Evolutionary conservation across 495 filamentous ascomycete species (phyloP).

Genomic region (Xylaria scruposa): DNA sequence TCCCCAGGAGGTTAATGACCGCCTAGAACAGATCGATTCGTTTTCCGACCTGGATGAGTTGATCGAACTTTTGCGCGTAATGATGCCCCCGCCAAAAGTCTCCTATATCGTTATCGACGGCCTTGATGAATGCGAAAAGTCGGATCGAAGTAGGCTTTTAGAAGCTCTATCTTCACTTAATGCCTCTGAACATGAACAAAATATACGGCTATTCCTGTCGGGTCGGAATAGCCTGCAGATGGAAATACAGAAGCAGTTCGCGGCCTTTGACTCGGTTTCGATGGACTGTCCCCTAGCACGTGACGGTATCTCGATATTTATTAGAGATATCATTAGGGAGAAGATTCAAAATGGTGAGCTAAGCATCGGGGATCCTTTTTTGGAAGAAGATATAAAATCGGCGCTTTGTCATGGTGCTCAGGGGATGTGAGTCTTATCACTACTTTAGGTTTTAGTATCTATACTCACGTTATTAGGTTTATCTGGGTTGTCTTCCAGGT

Average conservation of each 20-base stretch:
- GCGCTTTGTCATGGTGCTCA: background rate
- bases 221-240: background rate
- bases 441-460: background rate
- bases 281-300: background rate
- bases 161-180: background rate
- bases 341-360: background rate
- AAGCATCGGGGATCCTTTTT: background rate
- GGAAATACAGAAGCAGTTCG: background rate
- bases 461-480: constrained; percentile 37
- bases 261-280: background rate
- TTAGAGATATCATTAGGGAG: background rate
- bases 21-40: background rate
- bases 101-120: constrained; percentile 7
- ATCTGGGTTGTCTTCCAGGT: constrained; percentile 47
- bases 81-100: background rate
- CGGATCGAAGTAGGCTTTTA: background rate
- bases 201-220: background rate
- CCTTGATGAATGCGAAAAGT: background rate
- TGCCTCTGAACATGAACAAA: no score
- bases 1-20: background rate
- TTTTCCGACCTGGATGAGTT: background rate
- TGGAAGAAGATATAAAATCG: background rate
- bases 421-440: background rate
- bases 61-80: background rate
- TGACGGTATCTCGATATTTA: background rate